Evolutionary conservation across 345 rosid genomes (phyloP).

Genomic region (Eucalyptus sp.): DNA sequence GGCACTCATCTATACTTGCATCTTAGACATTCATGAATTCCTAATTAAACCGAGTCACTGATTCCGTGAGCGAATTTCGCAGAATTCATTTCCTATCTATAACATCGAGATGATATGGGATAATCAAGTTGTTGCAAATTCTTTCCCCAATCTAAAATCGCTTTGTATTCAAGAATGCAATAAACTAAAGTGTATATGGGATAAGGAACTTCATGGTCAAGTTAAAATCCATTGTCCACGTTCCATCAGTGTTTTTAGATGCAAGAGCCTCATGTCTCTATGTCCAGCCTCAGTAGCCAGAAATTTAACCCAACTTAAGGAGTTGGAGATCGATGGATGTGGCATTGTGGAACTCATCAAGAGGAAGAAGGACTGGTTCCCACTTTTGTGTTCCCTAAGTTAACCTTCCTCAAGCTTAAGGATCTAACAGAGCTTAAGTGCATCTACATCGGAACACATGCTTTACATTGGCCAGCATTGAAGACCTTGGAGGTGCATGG

Average conservation of each 20-base stretch:
- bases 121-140: accelerated
- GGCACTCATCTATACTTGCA: too few species aligned
- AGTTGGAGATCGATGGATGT: not conserved
- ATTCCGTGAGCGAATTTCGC: too few species aligned
- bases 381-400: not conserved
- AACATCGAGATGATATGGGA: not conserved
- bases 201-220: not conserved
- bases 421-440: not conserved
- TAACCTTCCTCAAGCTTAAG: not conserved
- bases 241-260: accelerated
- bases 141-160: not conserved
- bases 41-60: too few species aligned
- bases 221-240: not conserved
- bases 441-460: not conserved
- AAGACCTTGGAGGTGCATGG: not conserved
- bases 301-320: not conserved
- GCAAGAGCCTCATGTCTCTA: not conserved
- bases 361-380: accelerated
- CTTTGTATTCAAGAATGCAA: not conserved
- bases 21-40: too few species aligned
- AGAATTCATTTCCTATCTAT: too few species aligned
- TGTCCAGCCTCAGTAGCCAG: not conserved
- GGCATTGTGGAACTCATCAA: not conserved
- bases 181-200: not conserved
- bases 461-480: not conserved